Evolutionary conservation across 164 flowering plant genomes (phyloP).

Genomic region (Kalanchoe fedtschenkoi): DNA sequence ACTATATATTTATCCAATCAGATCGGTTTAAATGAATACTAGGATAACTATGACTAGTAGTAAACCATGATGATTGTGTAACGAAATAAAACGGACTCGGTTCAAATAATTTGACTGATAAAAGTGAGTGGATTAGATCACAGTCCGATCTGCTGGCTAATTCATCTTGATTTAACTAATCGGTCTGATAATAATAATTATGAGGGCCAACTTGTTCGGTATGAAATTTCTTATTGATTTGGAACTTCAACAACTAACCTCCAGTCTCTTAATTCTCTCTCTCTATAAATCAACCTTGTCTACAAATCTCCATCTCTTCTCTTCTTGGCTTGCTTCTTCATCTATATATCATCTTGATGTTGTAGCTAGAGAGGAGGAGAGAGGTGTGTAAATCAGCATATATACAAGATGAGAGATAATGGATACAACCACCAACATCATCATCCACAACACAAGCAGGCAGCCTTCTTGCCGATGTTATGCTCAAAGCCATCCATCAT

Average conservation of each 20-base stretch:
- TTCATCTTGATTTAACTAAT: too few relatives aligned
- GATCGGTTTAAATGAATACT: too few relatives aligned
- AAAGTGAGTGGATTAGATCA: too few relatives aligned
- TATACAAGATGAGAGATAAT: slow-evolving; percentile 2
- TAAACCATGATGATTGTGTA: too few relatives aligned
- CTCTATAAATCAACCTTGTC: background rate
- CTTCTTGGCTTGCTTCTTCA: background rate
- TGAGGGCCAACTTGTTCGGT: too few relatives aligned
- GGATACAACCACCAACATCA: background rate
- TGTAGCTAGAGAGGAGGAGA: background rate
- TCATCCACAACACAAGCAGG: background rate
- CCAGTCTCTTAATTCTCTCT: background rate
- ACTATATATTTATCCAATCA: too few relatives aligned
- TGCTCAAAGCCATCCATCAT: slow-evolving; percentile 10
- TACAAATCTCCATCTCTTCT: background rate
- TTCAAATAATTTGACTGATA: too few relatives aligned
- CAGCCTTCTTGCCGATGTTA: slow-evolving; percentile 1
- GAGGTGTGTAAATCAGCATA: too few relatives aligned
- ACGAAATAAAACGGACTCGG: too few relatives aligned
- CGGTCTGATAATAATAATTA: too few relatives aligned
- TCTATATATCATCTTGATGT: background rate
- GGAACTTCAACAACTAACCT: background rate
- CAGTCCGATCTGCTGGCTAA: too few relatives aligned
- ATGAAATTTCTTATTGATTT: background rate
- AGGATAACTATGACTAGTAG: too few relatives aligned